phyloP scores from a whole-genome alignment of 208 protist species.

The Acanthamoeba healyi region DNA sequence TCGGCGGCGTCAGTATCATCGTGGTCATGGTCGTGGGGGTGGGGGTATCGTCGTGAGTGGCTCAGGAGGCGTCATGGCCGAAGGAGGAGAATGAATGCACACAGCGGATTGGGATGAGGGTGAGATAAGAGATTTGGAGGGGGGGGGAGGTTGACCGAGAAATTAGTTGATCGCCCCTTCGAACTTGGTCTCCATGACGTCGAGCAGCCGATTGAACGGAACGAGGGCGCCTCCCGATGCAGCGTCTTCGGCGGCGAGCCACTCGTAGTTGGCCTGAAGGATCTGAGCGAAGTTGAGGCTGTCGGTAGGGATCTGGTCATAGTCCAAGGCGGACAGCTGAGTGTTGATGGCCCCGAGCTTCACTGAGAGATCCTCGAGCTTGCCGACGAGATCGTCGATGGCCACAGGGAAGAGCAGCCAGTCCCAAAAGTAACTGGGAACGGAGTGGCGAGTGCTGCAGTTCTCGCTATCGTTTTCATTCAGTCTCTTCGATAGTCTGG shows the following conservation, averaged over 20 bases:
- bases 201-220: conserved; percentile 7
- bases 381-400: conserved; percentile 42
- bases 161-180: background rate
- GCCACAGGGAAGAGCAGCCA: conserved; percentile 63
- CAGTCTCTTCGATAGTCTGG: background rate
- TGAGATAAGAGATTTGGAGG: background rate
- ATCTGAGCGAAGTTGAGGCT: conserved; percentile 39
- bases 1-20: too few species aligned
- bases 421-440: conserved; percentile 47
- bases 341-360: conserved; percentile 44
- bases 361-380: conserved; percentile 13
- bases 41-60: too few species aligned
- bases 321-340: background rate
- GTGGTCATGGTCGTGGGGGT: too few species aligned
- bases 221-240: background rate
- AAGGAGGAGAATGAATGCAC: too few species aligned
- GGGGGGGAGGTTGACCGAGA: background rate
- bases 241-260: conserved; percentile 11
- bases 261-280: conserved; percentile 41
- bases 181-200: conserved; percentile 31
- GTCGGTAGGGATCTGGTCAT: conserved; percentile 9
- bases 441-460: conserved; percentile 13
- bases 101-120: background rate
- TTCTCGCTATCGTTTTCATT: background rate
- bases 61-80: too few species aligned